phyloP scores from a whole-genome alignment of 768 basidiomycete genomes.

The Chiua virens region DNA sequence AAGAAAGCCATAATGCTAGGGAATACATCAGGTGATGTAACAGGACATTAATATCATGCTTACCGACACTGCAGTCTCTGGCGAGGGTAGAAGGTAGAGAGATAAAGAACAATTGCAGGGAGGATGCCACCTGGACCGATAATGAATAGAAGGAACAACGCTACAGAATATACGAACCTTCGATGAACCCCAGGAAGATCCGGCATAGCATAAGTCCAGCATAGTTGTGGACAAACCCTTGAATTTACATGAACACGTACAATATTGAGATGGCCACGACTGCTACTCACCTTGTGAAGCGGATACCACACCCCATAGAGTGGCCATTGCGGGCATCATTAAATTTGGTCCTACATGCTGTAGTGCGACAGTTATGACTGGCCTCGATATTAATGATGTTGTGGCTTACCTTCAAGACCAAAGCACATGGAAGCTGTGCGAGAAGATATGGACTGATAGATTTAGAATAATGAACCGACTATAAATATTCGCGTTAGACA shows the following conservation, averaged over 20 bases:
- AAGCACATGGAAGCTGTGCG: conserved; percentile 59
- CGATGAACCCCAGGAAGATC: conserved; percentile 51
- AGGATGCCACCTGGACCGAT: conserved; percentile 47
- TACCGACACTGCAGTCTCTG: conserved; percentile 25
- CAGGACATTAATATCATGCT: background rate
- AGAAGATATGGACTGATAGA: conserved; percentile 45
- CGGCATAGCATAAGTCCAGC: conserved; percentile 54
- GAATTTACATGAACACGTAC: background rate
- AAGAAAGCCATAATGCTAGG: conserved; percentile 39
- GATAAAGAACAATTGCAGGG: conserved; percentile 56
- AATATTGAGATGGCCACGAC: background rate
- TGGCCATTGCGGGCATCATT: conserved; percentile 58
- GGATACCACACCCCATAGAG: conserved; percentile 62
- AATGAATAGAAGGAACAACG: background rate
- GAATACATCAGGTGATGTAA: background rate
- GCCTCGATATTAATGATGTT: background rate
- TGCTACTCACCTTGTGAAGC: conserved; percentile 51
- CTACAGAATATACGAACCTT: conserved; percentile 40
- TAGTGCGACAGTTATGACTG: background rate
- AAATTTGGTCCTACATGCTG: conserved; percentile 51
- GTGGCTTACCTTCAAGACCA: conserved; percentile 47
- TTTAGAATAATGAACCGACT: background rate
- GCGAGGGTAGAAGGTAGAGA: conserved; percentile 49
- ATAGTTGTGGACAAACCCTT: conserved; percentile 48
- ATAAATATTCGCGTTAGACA: background rate